These are phyloP conservation scores for Crithidia thermophila DNA, from an alignment of 208 protist genomes.

Conservation along the genomic window DNA sequence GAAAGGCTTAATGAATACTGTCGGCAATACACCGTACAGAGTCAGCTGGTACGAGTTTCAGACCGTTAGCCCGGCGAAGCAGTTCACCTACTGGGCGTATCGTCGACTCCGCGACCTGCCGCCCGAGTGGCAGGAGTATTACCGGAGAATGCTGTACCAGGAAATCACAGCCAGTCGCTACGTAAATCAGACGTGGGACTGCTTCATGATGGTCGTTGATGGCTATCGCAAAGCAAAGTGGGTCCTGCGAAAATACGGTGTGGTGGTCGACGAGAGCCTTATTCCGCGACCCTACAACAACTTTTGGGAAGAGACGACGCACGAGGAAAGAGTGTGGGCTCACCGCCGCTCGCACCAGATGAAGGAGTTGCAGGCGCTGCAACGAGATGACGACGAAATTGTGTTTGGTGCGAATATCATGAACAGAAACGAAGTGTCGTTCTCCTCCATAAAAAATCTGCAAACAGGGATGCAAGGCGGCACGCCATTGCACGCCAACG, in stretches of 20 bases:
- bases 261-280: constrained; percentile 70
- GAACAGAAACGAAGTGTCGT: constrained; percentile 73
- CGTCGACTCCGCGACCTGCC: constrained; percentile 77
- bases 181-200: constrained; percentile 89
- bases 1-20: constrained; percentile 58
- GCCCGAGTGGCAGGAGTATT: constrained; percentile 85
- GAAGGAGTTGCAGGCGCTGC: constrained; percentile 87
- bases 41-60: constrained; percentile 81
- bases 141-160: constrained; percentile 86
- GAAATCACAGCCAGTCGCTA: constrained; percentile 76
- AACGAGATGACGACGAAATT: constrained; percentile 79
- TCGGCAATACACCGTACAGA: constrained; percentile 59
- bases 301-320: constrained; percentile 91
- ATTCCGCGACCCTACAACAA: constrained; percentile 91
- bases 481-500: constrained; percentile 80
- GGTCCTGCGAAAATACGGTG: constrained; percentile 83
- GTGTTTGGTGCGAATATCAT: constrained; percentile 79
- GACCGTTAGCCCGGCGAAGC: constrained; percentile 69
- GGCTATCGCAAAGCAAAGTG: constrained; percentile 88
- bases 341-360: constrained; percentile 86
- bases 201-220: constrained; percentile 92
- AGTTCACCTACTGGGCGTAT: constrained; percentile 87
- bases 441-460: constrained; percentile 68
- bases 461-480: constrained; percentile 84
- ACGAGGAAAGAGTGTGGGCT: constrained; percentile 90